Evolutionary conservation across 1,284 basidiomycete species (phyloP).

Genomic region (Leccinum fallax): DNA sequence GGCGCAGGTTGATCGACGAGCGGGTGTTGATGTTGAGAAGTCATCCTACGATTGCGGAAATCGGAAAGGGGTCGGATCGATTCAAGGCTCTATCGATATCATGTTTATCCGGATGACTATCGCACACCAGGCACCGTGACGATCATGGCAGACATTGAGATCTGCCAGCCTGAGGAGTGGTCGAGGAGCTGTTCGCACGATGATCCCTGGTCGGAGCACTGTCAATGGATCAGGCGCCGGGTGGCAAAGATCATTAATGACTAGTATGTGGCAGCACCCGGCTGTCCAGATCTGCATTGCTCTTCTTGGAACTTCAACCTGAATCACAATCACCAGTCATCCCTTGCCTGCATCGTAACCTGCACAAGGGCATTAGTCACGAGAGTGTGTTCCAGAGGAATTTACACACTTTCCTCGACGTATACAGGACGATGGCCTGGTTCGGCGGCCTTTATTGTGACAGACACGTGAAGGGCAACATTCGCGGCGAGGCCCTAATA

Average conservation of each 20-base stretch:
- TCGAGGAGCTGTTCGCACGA: background rate
- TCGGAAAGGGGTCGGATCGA: background rate
- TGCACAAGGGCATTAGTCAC: background rate
- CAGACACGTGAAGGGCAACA: background rate
- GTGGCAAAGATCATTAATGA: too few relatives aligned
- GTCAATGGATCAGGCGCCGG: too few relatives aligned
- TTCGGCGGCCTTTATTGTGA: background rate
- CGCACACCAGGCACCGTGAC: too few relatives aligned
- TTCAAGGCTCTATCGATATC: too few relatives aligned
- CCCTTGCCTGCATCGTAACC: background rate
- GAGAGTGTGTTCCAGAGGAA: background rate
- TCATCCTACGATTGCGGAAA: slow-evolving; percentile 31
- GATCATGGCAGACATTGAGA: too few relatives aligned
- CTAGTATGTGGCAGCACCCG: background rate
- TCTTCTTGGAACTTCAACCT: background rate
- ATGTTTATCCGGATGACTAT: too few relatives aligned
- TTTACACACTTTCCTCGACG: background rate
- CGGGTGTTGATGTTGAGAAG: slow-evolving; percentile 31
- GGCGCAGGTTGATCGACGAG: slow-evolving; percentile 55
- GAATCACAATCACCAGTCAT: background rate
- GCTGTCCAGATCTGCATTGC: background rate
- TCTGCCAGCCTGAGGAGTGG: background rate
- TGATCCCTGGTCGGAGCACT: background rate
- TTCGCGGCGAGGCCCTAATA: background rate
- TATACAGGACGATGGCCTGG: background rate